Evolutionary conservation across 805 yeast species (phyloP), one percentile per base, ranked within the genome.

Genomic region (Lachancea thermotolerans): DNA sequence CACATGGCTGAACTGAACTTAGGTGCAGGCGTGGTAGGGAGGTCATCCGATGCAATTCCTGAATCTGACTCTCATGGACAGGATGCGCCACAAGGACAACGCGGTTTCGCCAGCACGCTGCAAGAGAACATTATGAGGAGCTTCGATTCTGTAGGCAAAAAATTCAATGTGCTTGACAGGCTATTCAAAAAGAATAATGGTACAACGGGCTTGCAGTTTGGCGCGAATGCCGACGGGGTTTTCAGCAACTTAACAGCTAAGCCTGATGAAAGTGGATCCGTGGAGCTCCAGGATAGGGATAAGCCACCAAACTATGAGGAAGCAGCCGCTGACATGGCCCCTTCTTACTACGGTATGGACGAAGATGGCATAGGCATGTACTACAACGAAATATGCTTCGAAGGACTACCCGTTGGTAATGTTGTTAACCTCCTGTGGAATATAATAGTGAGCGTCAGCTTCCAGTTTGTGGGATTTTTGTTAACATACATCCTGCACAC

Each of bases 281-380:
- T 59, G 58, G 48, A 47, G n/a, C 42, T 38, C 9, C 52, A 49
- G 8, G 63, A 61, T 7, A 64, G 69, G 10, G 90, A 83, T 48
- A 70, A 70, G 29, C 82, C 86, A 16, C 98, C 98, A 2, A 73
- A 95, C 0, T 93, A 93, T 66, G 96, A 87, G 46, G 98, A 90
- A 60, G 98, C 96, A 0, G 87, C 96, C 0, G 84, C 88, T 2
- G 99, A 93, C 61, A 78, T 93, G 12, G 80, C 95, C 0, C 99
- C 99, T 0, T 95, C 96, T 34, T 93, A 93, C 65, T 93, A 97
- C 95, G 99, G 93, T 35, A 74, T 89, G 59, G 77, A 87, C 4
- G 85, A 95, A 4, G 88, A 82, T 8, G 69, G 71, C 64, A 73
- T 71, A 31, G 64, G 58, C 27, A 47, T 64, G 52, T 82, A 78